Base-by-base conservation (phyloP, 1,284 basidiomycete genomes). In the Leccinum subrobustum region DNA sequence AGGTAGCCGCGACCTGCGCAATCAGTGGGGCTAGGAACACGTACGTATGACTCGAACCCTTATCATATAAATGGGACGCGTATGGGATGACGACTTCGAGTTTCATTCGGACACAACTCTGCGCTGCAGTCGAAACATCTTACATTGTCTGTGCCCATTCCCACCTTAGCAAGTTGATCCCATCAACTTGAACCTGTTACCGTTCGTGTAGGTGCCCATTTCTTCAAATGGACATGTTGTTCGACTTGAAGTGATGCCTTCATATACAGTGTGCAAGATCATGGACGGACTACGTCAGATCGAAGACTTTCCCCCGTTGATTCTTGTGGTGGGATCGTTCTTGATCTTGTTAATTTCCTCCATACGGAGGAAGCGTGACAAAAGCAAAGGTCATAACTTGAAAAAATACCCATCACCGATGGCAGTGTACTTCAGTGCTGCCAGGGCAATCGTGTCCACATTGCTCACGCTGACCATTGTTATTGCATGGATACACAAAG, bases 271-370 rank as follows among this genome's bases (percentile, higher is more conserved):
- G 7, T 14, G 7, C 52, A 35, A 27, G 53, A 54, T 20, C 53
- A 66, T 51, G 55, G 47, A 52, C 54, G 18, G 7, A 12, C 52
- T 48, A 12, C 14, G 16, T 54, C 29, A 3, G 4, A 20, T 31
- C 57, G 20, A 53, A 48, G 29, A 64, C 12, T 29, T 58, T 27
- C 35, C 56, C 20, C 54, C 51, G n/a, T 33, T 39, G 16, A 33
- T 57, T 3, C 33, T 51, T 47, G 47, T 23, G 6, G 23, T 23
- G 6, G 58, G 61, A 27, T 60, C 64, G 3, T 39, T 65, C 5
- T 25, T 50, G 52, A 47, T 39, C 48, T 14, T 64, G 37, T 12
- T 31, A 7, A 20, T 56, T 39, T 50, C 56, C n/a, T 16, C 23
- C 42, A 42, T 58, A 27, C 33, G 33, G 27, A 53, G 44, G n/a